Evolutionary conservation across 768 basidiomycete species (phyloP), one percentile per base, ranked within the genome.

Genomic region (Favolaschia claudopus): DNA sequence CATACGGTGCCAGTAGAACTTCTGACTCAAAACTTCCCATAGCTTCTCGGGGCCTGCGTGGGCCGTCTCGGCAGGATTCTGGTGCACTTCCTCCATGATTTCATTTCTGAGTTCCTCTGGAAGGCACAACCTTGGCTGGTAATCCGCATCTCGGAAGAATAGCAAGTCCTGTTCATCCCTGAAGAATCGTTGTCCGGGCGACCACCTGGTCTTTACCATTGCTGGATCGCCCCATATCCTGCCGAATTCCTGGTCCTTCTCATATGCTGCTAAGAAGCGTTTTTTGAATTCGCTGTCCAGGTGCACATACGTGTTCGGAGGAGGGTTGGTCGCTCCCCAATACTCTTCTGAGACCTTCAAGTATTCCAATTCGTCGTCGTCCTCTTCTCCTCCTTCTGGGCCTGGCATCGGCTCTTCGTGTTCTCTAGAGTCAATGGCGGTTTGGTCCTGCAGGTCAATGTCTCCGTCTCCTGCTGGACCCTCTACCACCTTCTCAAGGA

Each of bases 101-200:
- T n/a, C 27, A 9, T 5, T 14, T 19, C 20, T 46, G 22, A 38
- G 9, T 7, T 19, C 9, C 22, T 56, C 43, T 8, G 63, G 66
- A 1, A 67, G 47, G 33, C 64, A 62, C 12, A 65, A 47, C 13
- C 63, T 29, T 2, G 63, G 54, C 28, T 54, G 39, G 19, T 63
- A 57, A 33, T 64, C 51, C 5, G 59, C 55, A 33, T 64, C 59
- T 29, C 59, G 14, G 42, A 67, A 64, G 50, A 42, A 64, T 8
- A 66, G 34, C 37, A 66, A 36, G 10, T 58, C 62, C 12, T 52
- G 20, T 2, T 40, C 17, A 39, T 60, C 51, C 24, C 46, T 60
- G 31, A 46, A 66, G 44, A 45, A 66, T 10, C 65, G 3, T 15
- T 20, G 13, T 10, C 60, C 55, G 15, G 55, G 33, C 17, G 27